Percentiles rank a stretch among this genome's conserved stretches.
Evolutionary conservation across 2,329 filamentous ascomycete species (phyloP).

Genomic region (Malbranchea zuffiana): DNA sequence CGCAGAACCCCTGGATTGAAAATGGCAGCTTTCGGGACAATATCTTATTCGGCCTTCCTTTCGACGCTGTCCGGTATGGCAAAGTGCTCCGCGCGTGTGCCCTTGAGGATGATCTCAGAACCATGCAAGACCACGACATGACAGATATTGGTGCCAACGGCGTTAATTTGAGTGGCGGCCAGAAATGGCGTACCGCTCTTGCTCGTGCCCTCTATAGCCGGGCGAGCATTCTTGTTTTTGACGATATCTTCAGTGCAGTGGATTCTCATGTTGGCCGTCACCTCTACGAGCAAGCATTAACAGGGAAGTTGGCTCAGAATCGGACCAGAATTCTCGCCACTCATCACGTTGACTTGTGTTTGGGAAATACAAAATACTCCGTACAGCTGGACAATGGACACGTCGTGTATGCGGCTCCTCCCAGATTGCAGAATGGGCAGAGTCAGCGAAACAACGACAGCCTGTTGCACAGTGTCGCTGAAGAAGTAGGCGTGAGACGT

Average conservation of each 20-base stretch:
- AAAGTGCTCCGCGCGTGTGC: slow-evolving; percentile 58
- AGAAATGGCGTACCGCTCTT: slow-evolving; percentile 50
- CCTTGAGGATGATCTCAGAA: slow-evolving; percentile 49
- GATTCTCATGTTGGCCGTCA: slow-evolving; percentile 55
- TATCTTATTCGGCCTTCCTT: slow-evolving; percentile 52
- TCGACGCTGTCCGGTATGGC: slow-evolving; percentile 59
- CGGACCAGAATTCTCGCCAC: slow-evolving; percentile 51
- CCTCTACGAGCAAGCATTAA: slow-evolving; percentile 48
- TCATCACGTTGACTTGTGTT: slow-evolving; percentile 59
- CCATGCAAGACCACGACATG: slow-evolving; percentile 54
- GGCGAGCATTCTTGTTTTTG: slow-evolving; percentile 45
- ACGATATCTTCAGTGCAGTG: slow-evolving; percentile 50
- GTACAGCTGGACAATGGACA: too few relatives aligned
- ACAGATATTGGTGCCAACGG: slow-evolving; percentile 53
- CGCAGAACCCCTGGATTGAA: slow-evolving; percentile 57
- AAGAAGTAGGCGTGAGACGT: too few relatives aligned
- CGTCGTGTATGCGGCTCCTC: slow-evolving; percentile 60
- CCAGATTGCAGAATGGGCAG: too few relatives aligned
- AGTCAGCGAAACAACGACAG: too few relatives aligned
- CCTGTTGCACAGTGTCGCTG: too few relatives aligned
- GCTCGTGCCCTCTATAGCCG: slow-evolving; percentile 50
- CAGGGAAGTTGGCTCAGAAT: slow-evolving; percentile 43
- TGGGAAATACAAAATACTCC: too few relatives aligned
- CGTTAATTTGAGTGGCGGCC: slow-evolving; percentile 50
- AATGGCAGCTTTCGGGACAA: slow-evolving; percentile 61